Evolutionary conservation across 768 basidiomycete species (phyloP).

Genomic region (Pisolithus orientalis): DNA sequence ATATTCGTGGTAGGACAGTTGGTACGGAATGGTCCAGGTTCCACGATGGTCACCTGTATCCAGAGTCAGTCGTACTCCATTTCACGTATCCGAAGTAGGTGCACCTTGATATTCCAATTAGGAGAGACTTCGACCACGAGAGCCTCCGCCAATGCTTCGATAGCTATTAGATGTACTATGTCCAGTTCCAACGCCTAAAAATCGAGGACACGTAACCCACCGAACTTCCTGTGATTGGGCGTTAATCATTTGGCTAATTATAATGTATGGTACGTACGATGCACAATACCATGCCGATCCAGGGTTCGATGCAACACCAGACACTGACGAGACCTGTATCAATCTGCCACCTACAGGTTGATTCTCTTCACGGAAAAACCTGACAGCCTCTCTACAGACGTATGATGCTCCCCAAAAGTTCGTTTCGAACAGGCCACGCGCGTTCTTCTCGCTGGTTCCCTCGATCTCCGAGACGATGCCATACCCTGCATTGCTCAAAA

Average conservation of each 20-base stretch:
- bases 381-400: conserved; percentile 30
- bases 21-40: conserved; percentile 7
- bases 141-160: conserved; percentile 12
- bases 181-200: not conserved
- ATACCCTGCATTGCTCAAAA: conserved; percentile 25
- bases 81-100: not conserved
- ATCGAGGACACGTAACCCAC: not conserved
- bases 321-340: conserved; percentile 29
- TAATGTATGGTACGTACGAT: conserved; percentile 5
- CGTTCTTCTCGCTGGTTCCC: conserved; percentile 26
- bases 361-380: conserved; percentile 19
- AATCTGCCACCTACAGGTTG: conserved; percentile 33
- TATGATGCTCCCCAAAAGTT: conserved; percentile 41
- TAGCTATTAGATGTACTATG: not conserved
- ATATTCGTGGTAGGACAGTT: not conserved
- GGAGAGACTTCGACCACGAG: conserved; percentile 12
- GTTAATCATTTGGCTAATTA: not conserved
- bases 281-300: conserved; percentile 17
- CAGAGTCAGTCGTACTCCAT: not conserved
- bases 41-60: conserved; percentile 2
- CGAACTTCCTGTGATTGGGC: conserved; percentile 8
- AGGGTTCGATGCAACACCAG: conserved; percentile 18
- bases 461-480: conserved; percentile 30
- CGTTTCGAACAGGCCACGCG: conserved; percentile 34
- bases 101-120: conserved; percentile 18